phyloP scores from a whole-genome alignment of 2,329 filamentous ascomycete species.

The Tricladium varicosporioides region DNA sequence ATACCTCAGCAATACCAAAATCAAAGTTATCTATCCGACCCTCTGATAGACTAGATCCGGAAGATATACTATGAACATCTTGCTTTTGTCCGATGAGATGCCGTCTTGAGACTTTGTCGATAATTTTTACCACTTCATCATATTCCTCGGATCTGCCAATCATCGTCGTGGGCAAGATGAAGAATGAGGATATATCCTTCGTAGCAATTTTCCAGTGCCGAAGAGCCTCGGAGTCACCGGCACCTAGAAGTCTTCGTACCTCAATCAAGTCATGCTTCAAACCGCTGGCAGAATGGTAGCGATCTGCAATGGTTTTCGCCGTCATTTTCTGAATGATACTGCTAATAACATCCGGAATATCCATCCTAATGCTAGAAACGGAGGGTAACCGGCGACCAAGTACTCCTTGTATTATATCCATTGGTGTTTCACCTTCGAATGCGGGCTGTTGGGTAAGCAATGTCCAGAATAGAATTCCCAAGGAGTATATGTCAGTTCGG shows the following conservation, averaged over 20 bases:
- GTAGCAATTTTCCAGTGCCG: conserved; percentile 73
- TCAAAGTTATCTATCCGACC: conserved; percentile 25
- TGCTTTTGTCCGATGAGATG: conserved; percentile 50
- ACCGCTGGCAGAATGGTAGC: conserved; percentile 86
- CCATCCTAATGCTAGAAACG: conserved; percentile 73
- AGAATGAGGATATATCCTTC: conserved; percentile 90
- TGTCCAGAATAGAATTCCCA: conserved; percentile 87
- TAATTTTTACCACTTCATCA: conserved; percentile 66
- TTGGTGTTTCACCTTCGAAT: conserved; percentile 74
- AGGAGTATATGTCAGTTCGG: conserved; percentile 88
- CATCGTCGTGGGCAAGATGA: conserved; percentile 78
- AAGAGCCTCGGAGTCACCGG: conserved; percentile 70
- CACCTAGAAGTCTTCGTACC: conserved; percentile 70
- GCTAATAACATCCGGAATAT: conserved; percentile 80
- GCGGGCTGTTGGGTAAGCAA: conserved; percentile 77
- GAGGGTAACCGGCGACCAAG: conserved; percentile 75
- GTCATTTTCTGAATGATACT: conserved; percentile 90
- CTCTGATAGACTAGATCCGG: conserved; percentile 52
- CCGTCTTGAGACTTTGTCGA: conserved; percentile 71
- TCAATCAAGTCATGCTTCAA: conserved; percentile 76
- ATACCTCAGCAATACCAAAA: conserved; percentile 46
- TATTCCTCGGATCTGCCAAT: conserved; percentile 77
- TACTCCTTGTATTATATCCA: conserved; percentile 91
- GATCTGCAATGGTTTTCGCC: conserved; percentile 79
- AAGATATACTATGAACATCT: conserved; percentile 47